Evolutionary conservation across 2,329 filamentous ascomycete genomes (phyloP), one percentile per base, ranked within the genome.

Genomic region (Trichophyton verrucosum): DNA sequence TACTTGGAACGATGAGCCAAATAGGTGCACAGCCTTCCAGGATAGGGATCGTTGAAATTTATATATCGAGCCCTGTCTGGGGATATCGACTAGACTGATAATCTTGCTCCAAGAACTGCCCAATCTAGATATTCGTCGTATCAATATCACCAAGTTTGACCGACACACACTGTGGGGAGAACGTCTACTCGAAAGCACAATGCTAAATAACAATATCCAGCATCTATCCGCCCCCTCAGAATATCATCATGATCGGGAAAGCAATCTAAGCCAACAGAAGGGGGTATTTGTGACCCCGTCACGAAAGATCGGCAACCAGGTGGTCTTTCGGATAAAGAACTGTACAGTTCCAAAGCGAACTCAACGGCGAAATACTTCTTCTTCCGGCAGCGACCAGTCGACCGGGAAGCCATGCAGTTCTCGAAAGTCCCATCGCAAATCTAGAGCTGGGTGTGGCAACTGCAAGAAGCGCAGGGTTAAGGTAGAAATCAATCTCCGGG

Each of bases 401-500:
- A 22, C 38, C 3, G 66, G 66, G 15, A 63, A 60, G 27, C 61
- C 63, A 46, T 72, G 66, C 59, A 70, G 71, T 61, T 30, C 71
- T 44, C 69, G 71, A 22, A 67, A 66, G 44, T 40, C 70, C 1
- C 72, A 74, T 65, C 70, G 67, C 38, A 73, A 73, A 63, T 74
- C 71, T 44, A 68, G 71, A 15, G 65, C 62, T 24, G 71, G 72
- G 6, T 74, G 72, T 60, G 61, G 62, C 38, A 69, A 67, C 47
- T 74, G 71, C 62, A 74, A 74, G 64, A 66, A 67, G 24, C 68
- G 72, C 24, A 65, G 68, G 63, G 68, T 74, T 40, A 74, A 74
- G 67, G 71, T 73, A 69, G 36, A 42, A 8, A 30, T 5, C 27
- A 13, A 11, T 38, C 33, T 17, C 20, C 2, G 13, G 9, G 9